A percentile compares a stretch with the other conserved stretches of the same genome.
phyloP scores from a whole-genome alignment of 768 basidiomycete genomes.

The Russula sp. region DNA sequence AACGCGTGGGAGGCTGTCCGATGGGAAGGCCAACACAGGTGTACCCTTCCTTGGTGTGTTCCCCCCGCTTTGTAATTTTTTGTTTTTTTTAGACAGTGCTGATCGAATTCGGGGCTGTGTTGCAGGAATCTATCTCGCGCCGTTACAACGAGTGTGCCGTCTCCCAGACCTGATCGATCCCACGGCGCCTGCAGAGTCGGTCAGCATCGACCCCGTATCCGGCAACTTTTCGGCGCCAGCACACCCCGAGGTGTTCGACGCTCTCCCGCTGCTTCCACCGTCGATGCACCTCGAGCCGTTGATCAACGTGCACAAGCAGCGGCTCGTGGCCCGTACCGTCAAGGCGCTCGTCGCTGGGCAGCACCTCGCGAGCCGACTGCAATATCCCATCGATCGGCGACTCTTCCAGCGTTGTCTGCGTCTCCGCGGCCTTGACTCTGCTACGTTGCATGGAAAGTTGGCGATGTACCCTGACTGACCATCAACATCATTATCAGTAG shows the following conservation, averaged over 20 bases:
- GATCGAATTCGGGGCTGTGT: neutral
- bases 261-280: slow-evolving; percentile 61
- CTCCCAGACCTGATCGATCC: slow-evolving; percentile 81
- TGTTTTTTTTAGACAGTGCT: neutral
- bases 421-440: slow-evolving; percentile 55
- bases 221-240: slow-evolving; percentile 61
- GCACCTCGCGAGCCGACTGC: slow-evolving; percentile 68
- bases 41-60: slow-evolving; percentile 79
- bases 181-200: slow-evolving; percentile 62
- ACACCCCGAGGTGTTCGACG: slow-evolving; percentile 72
- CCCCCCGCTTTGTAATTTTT: neutral
- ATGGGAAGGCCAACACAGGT: slow-evolving; percentile 48
- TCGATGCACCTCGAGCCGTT: slow-evolving; percentile 79
- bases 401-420: slow-evolving; percentile 69
- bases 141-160: slow-evolving; percentile 53
- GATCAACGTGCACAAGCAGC: slow-evolving; percentile 86
- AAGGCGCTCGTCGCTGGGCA: slow-evolving; percentile 76
- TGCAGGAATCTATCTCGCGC: slow-evolving; percentile 77
- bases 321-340: slow-evolving; percentile 72
- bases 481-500: no score
- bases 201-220: slow-evolving; percentile 55
- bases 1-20: slow-evolving; percentile 32
- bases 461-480: slow-evolving; percentile 29
- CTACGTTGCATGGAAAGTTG: slow-evolving; percentile 44
- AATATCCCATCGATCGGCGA: slow-evolving; percentile 65